Evolutionary conservation across 306 rosid genomes (phyloP), one percentile per base, ranked within the genome.

Genomic region (Glycine latifolia): DNA sequence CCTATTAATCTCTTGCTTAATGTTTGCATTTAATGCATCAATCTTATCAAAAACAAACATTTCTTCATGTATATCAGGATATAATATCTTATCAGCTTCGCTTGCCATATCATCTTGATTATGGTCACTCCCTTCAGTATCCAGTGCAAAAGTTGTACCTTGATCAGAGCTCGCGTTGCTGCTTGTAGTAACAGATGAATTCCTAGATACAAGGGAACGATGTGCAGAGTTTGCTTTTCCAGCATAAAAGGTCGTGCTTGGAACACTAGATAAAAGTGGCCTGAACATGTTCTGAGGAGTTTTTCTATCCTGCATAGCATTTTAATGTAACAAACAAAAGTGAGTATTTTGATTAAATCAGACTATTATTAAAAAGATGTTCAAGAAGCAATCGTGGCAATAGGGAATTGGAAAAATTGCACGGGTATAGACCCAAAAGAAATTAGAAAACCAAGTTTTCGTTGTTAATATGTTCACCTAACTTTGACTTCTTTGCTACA

Each of bases 201-300:
- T 93, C 85, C 92, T 91, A 66, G 97, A 93, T 53, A 93, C 84
- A 84, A 93, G 84, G 61, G 97, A 86, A 75, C 84, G 93, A 16
- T 89, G 89, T 7, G 65, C 82, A 74, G 97, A 86, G 78, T 83
- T 91, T 81, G 90, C 65, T 85, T 87, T 93, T 50, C 97, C 97
- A 73, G 44, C 87, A 78, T 89, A 91, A 76, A 93, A 91, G 71
- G 94, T 85, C 44, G 92, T 91, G 62, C 94, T 93, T 12, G 97
- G 97, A 73, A 93, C 97, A 87, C 97, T 91, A 4, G 94, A 93
- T 81, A 93, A 79, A 61, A 93, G 97, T 52, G 97, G 97, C 87
- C 97, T 84, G 84, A 93, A 93, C 97, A 93, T 93, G 80, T 91
- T 91, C 70, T 87, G 97, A 79, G 97, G 97, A 81, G 77, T 87